A percentile compares a stretch with the other conserved stretches of the same genome.
Evolutionary conservation across 2,329 filamentous ascomycete species (phyloP).

Genomic region (Penicillium sp.): DNA sequence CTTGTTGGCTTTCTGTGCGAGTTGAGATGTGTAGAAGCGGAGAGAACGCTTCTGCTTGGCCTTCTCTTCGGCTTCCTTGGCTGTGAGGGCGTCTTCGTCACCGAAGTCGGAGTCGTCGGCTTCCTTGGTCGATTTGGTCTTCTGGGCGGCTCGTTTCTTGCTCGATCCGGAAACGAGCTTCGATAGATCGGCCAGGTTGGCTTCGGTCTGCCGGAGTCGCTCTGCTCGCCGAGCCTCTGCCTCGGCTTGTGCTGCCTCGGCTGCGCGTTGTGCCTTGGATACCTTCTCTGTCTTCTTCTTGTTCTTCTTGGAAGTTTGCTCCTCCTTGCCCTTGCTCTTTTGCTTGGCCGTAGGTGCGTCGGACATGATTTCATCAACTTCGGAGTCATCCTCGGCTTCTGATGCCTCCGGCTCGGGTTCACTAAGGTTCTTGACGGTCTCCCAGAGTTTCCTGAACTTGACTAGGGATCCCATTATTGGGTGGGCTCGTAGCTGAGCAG

Average conservation of each 20-base stretch:
- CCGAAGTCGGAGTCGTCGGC: conserved; percentile 79
- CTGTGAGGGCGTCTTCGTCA: conserved; percentile 72
- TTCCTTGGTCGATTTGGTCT: conserved; percentile 28
- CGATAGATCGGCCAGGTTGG: conserved; percentile 67
- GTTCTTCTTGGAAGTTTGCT: too few relatives aligned
- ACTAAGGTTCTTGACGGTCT: conserved; percentile 59
- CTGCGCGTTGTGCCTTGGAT: too few relatives aligned
- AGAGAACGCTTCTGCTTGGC: conserved; percentile 81
- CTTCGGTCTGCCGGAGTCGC: conserved; percentile 51
- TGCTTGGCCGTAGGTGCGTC: too few relatives aligned
- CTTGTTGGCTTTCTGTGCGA: conserved; percentile 86
- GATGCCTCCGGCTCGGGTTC: too few relatives aligned
- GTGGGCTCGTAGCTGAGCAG: conserved; percentile 73
- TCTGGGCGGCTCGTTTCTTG: conserved; percentile 48
- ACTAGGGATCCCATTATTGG: conserved; percentile 80
- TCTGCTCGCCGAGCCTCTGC: conserved; percentile 47
- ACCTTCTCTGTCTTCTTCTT: too few relatives aligned
- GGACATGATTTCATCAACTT: too few relatives aligned
- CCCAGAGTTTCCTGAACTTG: conserved; percentile 72
- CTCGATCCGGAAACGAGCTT: too few relatives aligned
- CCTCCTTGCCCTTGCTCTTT: too few relatives aligned
- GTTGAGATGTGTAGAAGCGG: conserved; percentile 96
- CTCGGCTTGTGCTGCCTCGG: conserved; percentile 47
- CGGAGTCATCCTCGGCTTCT: too few relatives aligned
- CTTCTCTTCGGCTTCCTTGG: conserved; percentile 74